Evolutionary conservation across 148 eudicot species (phyloP).

Genomic region (Agrostemma githago): DNA sequence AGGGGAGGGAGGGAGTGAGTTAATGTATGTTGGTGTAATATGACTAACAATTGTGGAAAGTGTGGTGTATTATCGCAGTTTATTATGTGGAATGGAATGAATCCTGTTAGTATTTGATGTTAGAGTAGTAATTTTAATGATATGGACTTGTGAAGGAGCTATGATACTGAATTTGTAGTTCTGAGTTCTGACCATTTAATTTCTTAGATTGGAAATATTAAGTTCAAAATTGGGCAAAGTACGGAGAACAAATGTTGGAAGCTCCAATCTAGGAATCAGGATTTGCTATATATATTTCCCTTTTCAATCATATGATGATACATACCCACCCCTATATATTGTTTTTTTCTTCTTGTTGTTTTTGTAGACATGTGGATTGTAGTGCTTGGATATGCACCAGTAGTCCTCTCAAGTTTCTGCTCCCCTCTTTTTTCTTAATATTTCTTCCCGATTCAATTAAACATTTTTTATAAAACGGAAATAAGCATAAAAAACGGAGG

Average conservation of each 20-base stretch:
- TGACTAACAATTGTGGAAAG: conserved; percentile 26
- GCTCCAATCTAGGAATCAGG: conserved; percentile 6
- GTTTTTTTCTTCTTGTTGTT: no score
- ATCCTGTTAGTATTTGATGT: neutral
- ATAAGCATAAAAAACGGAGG: no score
- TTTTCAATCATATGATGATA: conserved; percentile 5
- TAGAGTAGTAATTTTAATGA: neutral
- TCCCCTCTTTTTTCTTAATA: no score
- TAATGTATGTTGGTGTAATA: neutral
- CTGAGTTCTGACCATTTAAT: neutral
- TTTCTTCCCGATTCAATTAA: neutral
- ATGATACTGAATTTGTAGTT: neutral
- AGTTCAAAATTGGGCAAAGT: neutral
- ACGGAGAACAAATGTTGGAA: neutral
- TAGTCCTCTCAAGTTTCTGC: neutral
- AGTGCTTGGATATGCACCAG: conserved; percentile 5
- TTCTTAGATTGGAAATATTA: neutral
- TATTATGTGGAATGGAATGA: conserved; percentile 3
- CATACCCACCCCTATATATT: neutral
- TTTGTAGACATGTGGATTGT: neutral
- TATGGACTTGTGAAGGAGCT: neutral
- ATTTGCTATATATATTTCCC: neutral
- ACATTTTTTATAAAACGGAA: no score
- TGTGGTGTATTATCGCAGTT: no score
- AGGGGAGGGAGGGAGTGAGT: neutral